Evolutionary conservation across 2,329 filamentous ascomycete genomes (phyloP), one percentile per base, ranked within the genome.

Genomic region (Aspergillus uvarum): DNA sequence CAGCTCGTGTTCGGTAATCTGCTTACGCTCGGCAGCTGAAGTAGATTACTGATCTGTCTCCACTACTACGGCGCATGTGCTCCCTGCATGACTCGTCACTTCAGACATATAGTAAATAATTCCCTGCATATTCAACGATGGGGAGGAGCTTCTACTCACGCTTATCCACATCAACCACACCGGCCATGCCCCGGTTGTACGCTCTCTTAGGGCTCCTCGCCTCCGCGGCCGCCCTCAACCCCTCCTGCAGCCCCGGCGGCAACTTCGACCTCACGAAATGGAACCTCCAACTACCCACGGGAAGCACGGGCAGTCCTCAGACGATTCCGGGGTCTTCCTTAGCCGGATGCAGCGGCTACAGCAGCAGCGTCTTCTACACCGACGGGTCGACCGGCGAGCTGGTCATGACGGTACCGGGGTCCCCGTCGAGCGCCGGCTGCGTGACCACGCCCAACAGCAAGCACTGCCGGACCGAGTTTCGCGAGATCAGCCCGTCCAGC

Each of bases 381-480:
- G 68, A 72, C 59, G 57, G 57, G 16, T 60, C 62, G 7, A 69
- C 72, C 51, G 75, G 74, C n/a, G 65, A 70, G 3, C 59, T 80
- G 1, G 73, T 78, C 22, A 74, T 78, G 69, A 77, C 74, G 65
- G 77, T 79, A 1, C 75, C 76, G 1, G 76, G 76, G 8, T 73
- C 72, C 10, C 67, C 71, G 1, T 61, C 63, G 16, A 65, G 56
- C 31, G 64, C 73, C 1, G 67, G 64, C 7, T 80, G 77, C 60
- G 76, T 78, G 7, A 79, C 71, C 2, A 80, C 78, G 0, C 61
- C 70, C 1, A 72, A 77, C 67, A 78, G 76, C 65, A 58, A 73
- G 50, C 77, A 80, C 63, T 80, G 78, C 64, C 77, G 76, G 29
- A 78, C 75, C 10, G 78, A 80, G 64, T 67, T 80, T 12, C 76